These are phyloP conservation scores for Sphaerostilbella broomeana DNA, from an alignment of 2,329 filamentous ascomycete genomes.

Conservation along the genomic window DNA sequence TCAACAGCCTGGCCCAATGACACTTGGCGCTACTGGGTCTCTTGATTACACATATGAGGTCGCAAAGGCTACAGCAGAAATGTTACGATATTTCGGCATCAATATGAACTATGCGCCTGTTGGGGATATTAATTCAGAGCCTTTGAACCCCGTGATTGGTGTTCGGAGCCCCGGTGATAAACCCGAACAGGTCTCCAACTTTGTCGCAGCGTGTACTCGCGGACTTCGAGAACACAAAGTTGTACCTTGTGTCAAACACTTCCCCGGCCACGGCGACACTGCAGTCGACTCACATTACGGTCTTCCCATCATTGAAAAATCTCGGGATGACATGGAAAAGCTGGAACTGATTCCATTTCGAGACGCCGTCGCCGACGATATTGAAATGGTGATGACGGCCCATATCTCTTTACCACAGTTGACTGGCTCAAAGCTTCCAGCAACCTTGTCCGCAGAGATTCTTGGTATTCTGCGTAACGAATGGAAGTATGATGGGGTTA, in stretches of 20 bases:
- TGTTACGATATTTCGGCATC: constrained; percentile 22
- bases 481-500: constrained; percentile 17
- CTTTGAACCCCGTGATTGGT: constrained; percentile 22
- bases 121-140: constrained; percentile 22
- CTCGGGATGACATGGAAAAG: constrained; percentile 16
- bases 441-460: constrained; percentile 20
- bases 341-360: constrained; percentile 20
- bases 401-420: constrained; percentile 22
- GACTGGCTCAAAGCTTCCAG: constrained; percentile 15
- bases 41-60: constrained; percentile 15
- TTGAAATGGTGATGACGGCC: constrained; percentile 25
- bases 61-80: constrained; percentile 18
- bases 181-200: constrained; percentile 16
- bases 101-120: constrained; percentile 25
- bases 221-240: constrained; percentile 17
- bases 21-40: constrained; percentile 19
- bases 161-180: constrained; percentile 22
- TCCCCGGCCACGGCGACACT: constrained; percentile 23
- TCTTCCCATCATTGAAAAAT: constrained; percentile 21
- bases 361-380: constrained; percentile 15
- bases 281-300: constrained; percentile 23
- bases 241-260: constrained; percentile 23
- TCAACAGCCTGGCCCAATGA: constrained; percentile 21
- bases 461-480: constrained; percentile 20
- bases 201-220: constrained; percentile 17